These are phyloP conservation scores for Acorus calamus DNA, from an alignment of 106 monocot genomes.

Conservation along the genomic window DNA sequence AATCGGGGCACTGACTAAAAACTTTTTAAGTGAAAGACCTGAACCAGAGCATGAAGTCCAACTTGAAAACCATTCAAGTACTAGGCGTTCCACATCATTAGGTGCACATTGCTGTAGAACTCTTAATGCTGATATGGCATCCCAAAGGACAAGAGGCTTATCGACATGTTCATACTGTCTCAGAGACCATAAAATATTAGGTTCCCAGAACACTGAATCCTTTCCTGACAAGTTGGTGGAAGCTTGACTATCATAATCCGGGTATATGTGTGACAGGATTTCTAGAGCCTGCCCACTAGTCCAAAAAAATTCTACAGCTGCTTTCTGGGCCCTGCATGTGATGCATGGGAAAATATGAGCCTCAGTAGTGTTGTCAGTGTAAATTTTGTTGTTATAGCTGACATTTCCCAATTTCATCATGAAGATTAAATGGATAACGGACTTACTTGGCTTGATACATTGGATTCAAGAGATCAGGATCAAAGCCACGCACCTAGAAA, in stretches of 20 bases:
- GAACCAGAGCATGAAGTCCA: slow-evolving; percentile 32
- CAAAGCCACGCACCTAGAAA: slow-evolving; percentile 66
- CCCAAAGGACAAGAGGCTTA: slow-evolving; percentile 51
- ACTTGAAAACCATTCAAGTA: slow-evolving; percentile 54
- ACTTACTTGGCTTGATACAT: slow-evolving; percentile 81
- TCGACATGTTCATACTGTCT: slow-evolving; percentile 39
- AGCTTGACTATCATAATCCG: slow-evolving; percentile 4
- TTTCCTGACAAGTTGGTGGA: slow-evolving; percentile 14
- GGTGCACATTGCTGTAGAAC: slow-evolving; percentile 28
- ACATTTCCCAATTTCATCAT: too few relatives aligned
- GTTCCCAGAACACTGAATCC: slow-evolving; percentile 46
- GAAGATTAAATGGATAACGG: too few relatives aligned
- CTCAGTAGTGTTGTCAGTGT: neutral
- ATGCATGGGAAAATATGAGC: neutral
- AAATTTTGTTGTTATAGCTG: too few relatives aligned
- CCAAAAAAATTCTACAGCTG: slow-evolving; percentile 66
- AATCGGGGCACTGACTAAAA: slow-evolving; percentile 16
- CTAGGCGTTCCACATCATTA: slow-evolving; percentile 32
- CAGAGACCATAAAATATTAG: slow-evolving; percentile 45
- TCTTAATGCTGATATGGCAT: slow-evolving; percentile 34
- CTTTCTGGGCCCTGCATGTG: slow-evolving; percentile 64
- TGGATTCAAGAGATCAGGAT: slow-evolving; percentile 45
- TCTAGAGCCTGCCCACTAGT: slow-evolving; percentile 27
- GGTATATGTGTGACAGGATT: slow-evolving; percentile 15
- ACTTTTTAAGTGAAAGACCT: slow-evolving; percentile 24